Base-by-base conservation (phyloP, 345 rosid species). In the Microcos paniculata region DNA sequence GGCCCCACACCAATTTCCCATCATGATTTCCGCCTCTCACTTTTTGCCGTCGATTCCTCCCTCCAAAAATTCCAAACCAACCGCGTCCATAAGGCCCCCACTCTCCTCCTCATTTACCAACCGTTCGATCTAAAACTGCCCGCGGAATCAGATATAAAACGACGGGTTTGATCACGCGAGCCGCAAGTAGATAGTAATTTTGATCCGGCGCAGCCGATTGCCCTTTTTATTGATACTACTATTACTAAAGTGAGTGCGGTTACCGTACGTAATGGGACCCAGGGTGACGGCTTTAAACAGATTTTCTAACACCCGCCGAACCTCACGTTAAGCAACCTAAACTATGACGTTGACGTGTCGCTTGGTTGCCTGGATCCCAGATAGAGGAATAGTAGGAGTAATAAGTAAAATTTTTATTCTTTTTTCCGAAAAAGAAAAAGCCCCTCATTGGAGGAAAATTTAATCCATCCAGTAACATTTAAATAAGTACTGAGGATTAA, bases 1-100 rank as follows among this genome's bases (percentile, higher is more conserved):
- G 76, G 71, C 46, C 78, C 82, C 76, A 53, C 40, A n/a, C 18
- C 14, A 3, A 61, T 31, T 53, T 12, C 21, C 18, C 18, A 68
- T 48, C 58, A n/a, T 31, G 45, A 51, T 51, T 31, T 28, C 43
- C 16, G 10, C 43, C 6, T 70, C 73, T 11, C 59, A 56, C 57
- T 82, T 68, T 64, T 31, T 79, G 84, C 87, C 88, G 90, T 87
- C 88, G 90, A 90, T 87, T 31, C 58, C 45, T 68, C 43, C 2
- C 8, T 31, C 5, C 19, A 10, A 0, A 19, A 19, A 30, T 11
- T 49, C 45, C 43, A 49, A 12, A 48, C 18, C 42, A 48, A 5
- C 43, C 15, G 23, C 2, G 23, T 26, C 40, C 38, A 28, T 3
- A 8, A 8, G 24, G 9, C 18, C 55, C 21, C 21, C 1, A 9